Evolutionary conservation across 2,329 filamentous ascomycete genomes (phyloP).

Genomic region (Alternaria viburni): DNA sequence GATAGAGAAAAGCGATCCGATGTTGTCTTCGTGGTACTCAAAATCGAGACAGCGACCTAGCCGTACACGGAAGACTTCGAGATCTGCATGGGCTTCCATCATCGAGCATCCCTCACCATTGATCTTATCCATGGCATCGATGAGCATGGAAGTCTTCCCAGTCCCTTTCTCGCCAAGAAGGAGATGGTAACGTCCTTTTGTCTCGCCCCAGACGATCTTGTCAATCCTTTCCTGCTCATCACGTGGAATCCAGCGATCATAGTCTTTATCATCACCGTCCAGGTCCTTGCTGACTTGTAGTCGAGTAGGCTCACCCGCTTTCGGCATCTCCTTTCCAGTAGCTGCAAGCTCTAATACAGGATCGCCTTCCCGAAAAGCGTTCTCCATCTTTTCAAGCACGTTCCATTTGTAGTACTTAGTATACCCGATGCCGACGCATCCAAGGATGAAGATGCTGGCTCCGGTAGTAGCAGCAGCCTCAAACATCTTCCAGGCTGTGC

Average conservation of each 20-base stretch:
- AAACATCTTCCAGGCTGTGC: constrained; percentile 59
- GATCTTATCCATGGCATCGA: constrained; percentile 93
- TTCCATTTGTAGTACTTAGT: constrained; percentile 78
- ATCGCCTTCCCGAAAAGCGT: constrained; percentile 90
- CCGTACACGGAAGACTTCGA: constrained; percentile 92
- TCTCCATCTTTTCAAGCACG: constrained; percentile 89
- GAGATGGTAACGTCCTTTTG: constrained; percentile 85
- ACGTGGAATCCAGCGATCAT: constrained; percentile 79
- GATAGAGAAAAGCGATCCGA: constrained; percentile 94
- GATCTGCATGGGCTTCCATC: constrained; percentile 94
- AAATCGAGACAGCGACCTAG: constrained; percentile 94
- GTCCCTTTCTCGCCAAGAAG: constrained; percentile 95
- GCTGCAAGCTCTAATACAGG: constrained; percentile 76
- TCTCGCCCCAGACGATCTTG: constrained; percentile 76
- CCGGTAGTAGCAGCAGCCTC: constrained; percentile 59
- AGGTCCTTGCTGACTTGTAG: constrained; percentile 19
- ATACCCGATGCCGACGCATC: constrained; percentile 55
- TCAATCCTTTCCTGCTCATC: constrained; percentile 84
- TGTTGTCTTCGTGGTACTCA: constrained; percentile 97
- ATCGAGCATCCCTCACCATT: constrained; percentile 89
- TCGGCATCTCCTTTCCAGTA: constrained; percentile 42
- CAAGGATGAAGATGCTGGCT: constrained; percentile 58
- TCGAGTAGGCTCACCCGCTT: constrained; percentile 25
- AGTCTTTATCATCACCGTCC: constrained; percentile 56
- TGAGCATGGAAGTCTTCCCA: constrained; percentile 94